These are phyloP conservation scores for Paracoccidioides lutzii DNA, from an alignment of 2,329 filamentous ascomycete genomes.

Conservation along the genomic window DNA sequence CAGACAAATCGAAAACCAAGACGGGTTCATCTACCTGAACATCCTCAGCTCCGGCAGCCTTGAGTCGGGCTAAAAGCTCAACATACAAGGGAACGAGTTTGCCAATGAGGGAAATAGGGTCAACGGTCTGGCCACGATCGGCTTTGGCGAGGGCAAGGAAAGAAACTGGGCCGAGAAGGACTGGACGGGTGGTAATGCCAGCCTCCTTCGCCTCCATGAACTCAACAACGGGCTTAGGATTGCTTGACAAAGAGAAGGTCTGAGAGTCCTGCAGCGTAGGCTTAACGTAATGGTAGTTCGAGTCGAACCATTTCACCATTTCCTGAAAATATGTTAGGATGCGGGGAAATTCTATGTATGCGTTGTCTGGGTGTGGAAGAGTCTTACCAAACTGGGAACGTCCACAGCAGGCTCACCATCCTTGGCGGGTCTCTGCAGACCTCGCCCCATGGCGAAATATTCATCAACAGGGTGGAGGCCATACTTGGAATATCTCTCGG, in stretches of 20 bases:
- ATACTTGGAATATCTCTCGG: conserved; percentile 86
- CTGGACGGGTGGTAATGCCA: conserved; percentile 82
- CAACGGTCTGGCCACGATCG: conserved; percentile 83
- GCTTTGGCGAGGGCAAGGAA: conserved; percentile 98
- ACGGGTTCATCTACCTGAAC: conserved; percentile 98
- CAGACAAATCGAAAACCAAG: conserved; percentile 83
- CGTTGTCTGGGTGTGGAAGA: background rate
- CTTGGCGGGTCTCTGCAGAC: conserved; percentile 73
- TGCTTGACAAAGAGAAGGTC: conserved; percentile 75
- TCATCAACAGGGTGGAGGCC: conserved; percentile 80
- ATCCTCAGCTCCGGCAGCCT: conserved; percentile 87
- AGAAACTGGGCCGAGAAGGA: conserved; percentile 88
- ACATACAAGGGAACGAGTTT: conserved; percentile 92
- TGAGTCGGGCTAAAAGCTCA: conserved; percentile 83
- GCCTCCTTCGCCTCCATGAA: conserved; percentile 98
- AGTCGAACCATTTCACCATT: conserved; percentile 99
- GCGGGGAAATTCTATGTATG: conserved; percentile 2
- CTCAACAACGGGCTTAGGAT: conserved; percentile 87
- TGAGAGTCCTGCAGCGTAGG: conserved; percentile 95
- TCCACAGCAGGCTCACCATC: conserved; percentile 49
- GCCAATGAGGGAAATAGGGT: conserved; percentile 85
- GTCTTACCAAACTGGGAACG: conserved; percentile 61
- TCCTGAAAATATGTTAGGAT: conserved; percentile 41
- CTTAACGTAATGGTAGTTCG: conserved; percentile 99
- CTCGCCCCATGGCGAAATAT: conserved; percentile 99